phyloP scores from a whole-genome alignment of 495 filamentous ascomycete genomes.

The Podospora conica region DNA sequence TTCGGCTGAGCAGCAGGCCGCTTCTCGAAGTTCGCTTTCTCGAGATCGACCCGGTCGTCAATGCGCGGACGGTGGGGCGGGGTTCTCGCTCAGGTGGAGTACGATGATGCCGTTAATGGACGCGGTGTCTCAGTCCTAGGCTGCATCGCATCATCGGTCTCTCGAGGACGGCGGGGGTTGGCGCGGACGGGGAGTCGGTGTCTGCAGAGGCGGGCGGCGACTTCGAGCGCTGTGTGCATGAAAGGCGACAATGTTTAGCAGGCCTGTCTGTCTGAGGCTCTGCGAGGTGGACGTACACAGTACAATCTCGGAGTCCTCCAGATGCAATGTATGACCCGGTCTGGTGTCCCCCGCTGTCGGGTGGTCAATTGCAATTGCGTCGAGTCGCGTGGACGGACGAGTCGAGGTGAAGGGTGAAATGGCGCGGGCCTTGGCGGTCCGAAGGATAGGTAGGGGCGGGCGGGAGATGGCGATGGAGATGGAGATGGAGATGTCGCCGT shows the following conservation, averaged over 20 bases:
- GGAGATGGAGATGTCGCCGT: neutral
- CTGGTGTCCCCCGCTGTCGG: neutral
- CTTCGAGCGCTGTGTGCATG: constrained; percentile 26
- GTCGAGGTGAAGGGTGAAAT: neutral
- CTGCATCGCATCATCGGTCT: constrained; percentile 37
- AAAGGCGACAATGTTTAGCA: constrained; percentile 29
- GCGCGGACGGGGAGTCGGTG: constrained; percentile 8
- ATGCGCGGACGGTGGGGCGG: constrained; percentile 21
- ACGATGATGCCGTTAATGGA: constrained; percentile 30
- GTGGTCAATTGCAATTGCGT: neutral
- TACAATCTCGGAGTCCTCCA: neutral
- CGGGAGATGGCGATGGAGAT: neutral
- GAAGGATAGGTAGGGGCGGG: neutral
- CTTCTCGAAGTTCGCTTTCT: constrained; percentile 19
- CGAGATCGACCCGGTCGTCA: constrained; percentile 21
- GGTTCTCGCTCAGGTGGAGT: constrained; percentile 14
- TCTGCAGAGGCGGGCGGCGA: constrained; percentile 16
- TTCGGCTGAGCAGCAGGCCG: constrained; percentile 10
- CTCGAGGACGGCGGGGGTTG: constrained; percentile 14
- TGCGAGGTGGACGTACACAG: constrained; percentile 3
- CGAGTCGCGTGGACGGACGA: neutral
- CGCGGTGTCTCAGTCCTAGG: constrained; percentile 34
- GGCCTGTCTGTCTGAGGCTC: constrained; percentile 10
- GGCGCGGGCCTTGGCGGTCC: too few species aligned
- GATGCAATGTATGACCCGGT: neutral